These are phyloP conservation scores for Arthrinium phaeospermum DNA, from an alignment of 2,329 filamentous ascomycete genomes.

Conservation along the genomic window DNA sequence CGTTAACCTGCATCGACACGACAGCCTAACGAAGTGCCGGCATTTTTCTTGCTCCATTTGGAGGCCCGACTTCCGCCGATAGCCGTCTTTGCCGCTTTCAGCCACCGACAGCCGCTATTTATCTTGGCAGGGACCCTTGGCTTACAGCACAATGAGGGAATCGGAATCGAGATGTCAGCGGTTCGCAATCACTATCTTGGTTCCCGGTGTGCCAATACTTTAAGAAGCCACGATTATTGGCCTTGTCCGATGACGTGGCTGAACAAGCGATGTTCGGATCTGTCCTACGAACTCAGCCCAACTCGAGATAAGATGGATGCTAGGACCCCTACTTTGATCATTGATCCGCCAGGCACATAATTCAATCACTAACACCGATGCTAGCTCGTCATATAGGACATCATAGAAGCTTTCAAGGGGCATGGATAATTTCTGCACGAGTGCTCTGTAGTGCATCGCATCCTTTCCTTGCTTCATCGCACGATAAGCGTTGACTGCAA, in stretches of 20 bases:
- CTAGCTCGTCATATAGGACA: neutral
- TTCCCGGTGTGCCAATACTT: neutral
- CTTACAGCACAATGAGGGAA: neutral
- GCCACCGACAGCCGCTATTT: neutral
- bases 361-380: neutral
- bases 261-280: neutral
- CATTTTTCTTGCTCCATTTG: neutral
- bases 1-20: neutral
- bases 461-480: neutral
- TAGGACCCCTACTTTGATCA: neutral
- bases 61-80: neutral
- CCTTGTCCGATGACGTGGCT: neutral
- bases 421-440: neutral
- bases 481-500: neutral
- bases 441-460: neutral
- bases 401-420: neutral
- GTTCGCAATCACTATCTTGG: neutral
- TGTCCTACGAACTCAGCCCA: neutral
- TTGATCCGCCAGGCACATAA: neutral
- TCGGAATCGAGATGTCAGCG: neutral
- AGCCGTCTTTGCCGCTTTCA: neutral
- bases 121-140: neutral
- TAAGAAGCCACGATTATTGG: neutral
- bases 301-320: neutral
- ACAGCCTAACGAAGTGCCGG: neutral